A percentile compares a stretch with the other conserved stretches of the same genome.
Conservation (phyloP, 768 basidiomycete genomes). For the Termitomyces sp. region DNA sequence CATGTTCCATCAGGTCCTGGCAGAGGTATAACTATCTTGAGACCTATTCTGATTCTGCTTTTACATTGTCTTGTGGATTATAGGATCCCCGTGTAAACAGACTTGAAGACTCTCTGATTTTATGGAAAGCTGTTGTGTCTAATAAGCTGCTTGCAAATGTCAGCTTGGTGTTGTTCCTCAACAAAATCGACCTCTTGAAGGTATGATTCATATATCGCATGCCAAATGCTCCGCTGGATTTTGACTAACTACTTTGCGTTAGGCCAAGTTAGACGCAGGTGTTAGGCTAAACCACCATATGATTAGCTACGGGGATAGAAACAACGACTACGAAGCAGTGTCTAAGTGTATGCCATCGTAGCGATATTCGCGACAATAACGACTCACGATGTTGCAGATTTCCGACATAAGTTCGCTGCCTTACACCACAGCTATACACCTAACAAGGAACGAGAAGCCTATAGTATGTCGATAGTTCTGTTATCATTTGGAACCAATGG, state of each 20-base stretch:
- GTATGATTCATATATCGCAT: conserved; percentile 25
- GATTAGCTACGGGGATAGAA: conserved; percentile 62
- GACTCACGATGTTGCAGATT: conserved; percentile 39
- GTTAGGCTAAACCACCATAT: conserved; percentile 67
- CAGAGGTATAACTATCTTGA: conserved; percentile 45
- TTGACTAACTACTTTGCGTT: conserved; percentile 2
- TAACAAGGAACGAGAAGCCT: conserved; percentile 67
- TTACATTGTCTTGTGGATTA: conserved; percentile 3
- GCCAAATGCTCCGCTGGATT: background rate
- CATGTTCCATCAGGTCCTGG: conserved; percentile 39
- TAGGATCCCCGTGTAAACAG: conserved; percentile 74
- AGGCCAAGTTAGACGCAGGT: conserved; percentile 75
- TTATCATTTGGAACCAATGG: background rate
- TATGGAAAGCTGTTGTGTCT: conserved; percentile 70
- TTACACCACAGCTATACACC: conserved; percentile 63
- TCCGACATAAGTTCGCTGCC: conserved; percentile 65
- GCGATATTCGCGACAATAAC: background rate
- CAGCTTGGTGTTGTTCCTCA: conserved; percentile 76
- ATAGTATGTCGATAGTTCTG: conserved; percentile 40
- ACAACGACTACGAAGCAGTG: conserved; percentile 75
- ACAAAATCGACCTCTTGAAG: conserved; percentile 75
- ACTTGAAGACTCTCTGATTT: conserved; percentile 68
- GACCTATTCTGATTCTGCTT: conserved; percentile 4
- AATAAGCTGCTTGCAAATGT: conserved; percentile 71
- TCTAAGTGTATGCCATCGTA: conserved; percentile 53